Base-by-base conservation (phyloP, 2,329 filamentous ascomycete species). In the Alternaria sp. region DNA sequence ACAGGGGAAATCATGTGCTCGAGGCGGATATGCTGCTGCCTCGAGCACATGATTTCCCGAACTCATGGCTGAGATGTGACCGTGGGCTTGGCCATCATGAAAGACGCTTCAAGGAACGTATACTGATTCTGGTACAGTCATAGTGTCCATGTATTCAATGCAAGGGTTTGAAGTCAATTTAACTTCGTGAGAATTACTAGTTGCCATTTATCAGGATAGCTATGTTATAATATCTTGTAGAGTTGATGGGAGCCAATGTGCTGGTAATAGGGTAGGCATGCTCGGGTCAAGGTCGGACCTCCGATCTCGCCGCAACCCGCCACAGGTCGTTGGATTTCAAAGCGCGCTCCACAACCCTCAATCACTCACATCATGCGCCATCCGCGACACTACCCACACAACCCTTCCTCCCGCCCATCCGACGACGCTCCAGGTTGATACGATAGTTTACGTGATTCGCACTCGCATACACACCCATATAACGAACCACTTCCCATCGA, bases 321-420 rank as follows among this genome's bases (percentile, higher is more conserved):
- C 71, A 75, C 56, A 57, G 41, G 58, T 44, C 41, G 61, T 58
- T 62, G 66, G 75, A 76, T 77, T 76, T 75, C 69, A 74, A 76
- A 76, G 72, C 75, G 72, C 75, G 68, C 64, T 63, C 65, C 64
- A 63, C 64, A 62, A 70, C 61, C 66, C 58, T 67, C 70, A 71
- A 18, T 25, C 61, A 53, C 63, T 43, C 58, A 55, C 62, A 69
- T 45, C 37, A 72, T 73, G 71, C 67, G 53, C 63, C 47, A 50
- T 44, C 33, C 46, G 64, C 60, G 45, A 58, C 66, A 60, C 30
- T 30, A 11, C 18, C 21, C 20, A 10, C 33, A 18, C 21, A 44
- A 53, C 61, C 25, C 46, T 12, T 33, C 25, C 30, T 41, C 15
- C n/a, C 20, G 30, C 49, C 28, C 30, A 25, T 55, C 23, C 4